These are phyloP conservation scores for Taxillus chinensis DNA, from an alignment of 164 flowering plant genomes.

Conservation along the genomic window DNA sequence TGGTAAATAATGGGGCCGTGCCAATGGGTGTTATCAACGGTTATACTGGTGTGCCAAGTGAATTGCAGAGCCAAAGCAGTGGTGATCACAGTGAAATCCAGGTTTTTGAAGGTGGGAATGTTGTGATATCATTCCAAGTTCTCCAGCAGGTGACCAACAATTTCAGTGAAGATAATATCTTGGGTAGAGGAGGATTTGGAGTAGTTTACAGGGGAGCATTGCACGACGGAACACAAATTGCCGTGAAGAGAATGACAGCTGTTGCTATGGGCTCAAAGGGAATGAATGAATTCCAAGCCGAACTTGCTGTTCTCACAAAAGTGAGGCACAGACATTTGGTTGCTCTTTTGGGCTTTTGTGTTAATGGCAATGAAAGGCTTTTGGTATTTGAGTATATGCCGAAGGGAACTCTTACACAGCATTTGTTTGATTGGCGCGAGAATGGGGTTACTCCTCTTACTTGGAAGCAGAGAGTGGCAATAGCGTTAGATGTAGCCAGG, in stretches of 20 bases:
- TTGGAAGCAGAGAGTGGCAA: constrained; percentile 46
- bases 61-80: constrained; percentile 19
- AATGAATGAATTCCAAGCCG: constrained; percentile 50
- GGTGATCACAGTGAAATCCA: constrained; percentile 21
- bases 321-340: constrained; percentile 55
- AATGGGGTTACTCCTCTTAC: constrained; percentile 27
- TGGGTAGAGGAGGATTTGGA: constrained; percentile 50
- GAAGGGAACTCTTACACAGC: constrained; percentile 37
- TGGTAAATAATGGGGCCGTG: constrained; percentile 7
- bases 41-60: constrained; percentile 21
- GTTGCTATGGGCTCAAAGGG: constrained; percentile 35
- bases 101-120: constrained; percentile 38
- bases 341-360: constrained; percentile 42
- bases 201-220: constrained; percentile 43
- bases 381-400: constrained; percentile 61
- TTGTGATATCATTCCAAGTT: constrained; percentile 30
- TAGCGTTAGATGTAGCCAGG: constrained; percentile 46
- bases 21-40: constrained; percentile 10
- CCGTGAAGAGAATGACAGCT: constrained; percentile 50
- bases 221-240: constrained; percentile 46
- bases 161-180: constrained; percentile 34
- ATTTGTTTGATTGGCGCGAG: constrained; percentile 39
- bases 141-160: constrained; percentile 38
- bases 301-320: constrained; percentile 46
- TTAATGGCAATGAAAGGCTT: constrained; percentile 38